Conservation (phyloP, 1,139 yeast species). For the Candida tetrigidarum region DNA sequence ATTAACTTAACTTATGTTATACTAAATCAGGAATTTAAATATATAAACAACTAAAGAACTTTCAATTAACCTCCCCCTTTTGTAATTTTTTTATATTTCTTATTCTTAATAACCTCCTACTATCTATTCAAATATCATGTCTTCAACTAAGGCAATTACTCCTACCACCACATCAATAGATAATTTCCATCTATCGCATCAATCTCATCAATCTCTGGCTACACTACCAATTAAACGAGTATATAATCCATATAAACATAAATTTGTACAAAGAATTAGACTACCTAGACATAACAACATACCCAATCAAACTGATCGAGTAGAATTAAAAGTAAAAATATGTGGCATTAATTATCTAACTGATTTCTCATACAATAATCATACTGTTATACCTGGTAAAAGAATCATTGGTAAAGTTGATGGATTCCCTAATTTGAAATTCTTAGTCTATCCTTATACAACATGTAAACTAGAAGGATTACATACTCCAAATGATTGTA, state of each 20-base stretch:
- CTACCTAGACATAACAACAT: slow-evolving; percentile 26
- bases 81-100: neutral
- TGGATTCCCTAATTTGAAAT: slow-evolving; percentile 23
- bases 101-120: neutral
- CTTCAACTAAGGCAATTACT: no score
- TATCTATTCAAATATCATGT: neutral
- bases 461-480: slow-evolving; percentile 17
- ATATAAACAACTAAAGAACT: no score
- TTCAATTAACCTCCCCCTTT: no score
- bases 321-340: slow-evolving; percentile 34
- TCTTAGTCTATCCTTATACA: slow-evolving; percentile 41
- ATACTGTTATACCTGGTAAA: slow-evolving; percentile 17
- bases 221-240: slow-evolving; percentile 35
- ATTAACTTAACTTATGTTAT: no score
- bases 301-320: slow-evolving; percentile 22
- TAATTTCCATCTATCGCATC: neutral
- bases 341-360: slow-evolving; percentile 31
- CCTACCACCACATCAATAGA: neutral
- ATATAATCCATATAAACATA: slow-evolving; percentile 24
- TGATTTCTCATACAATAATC: slow-evolving; percentile 21
- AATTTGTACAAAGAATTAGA: slow-evolving; percentile 33
- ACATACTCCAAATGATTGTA: slow-evolving; percentile 21
- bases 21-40: no score
- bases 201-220: neutral
- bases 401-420: slow-evolving; percentile 14